Conservation (phyloP, 176 grass and related monocot genomes). For the Neostapfia colusana region DNA sequence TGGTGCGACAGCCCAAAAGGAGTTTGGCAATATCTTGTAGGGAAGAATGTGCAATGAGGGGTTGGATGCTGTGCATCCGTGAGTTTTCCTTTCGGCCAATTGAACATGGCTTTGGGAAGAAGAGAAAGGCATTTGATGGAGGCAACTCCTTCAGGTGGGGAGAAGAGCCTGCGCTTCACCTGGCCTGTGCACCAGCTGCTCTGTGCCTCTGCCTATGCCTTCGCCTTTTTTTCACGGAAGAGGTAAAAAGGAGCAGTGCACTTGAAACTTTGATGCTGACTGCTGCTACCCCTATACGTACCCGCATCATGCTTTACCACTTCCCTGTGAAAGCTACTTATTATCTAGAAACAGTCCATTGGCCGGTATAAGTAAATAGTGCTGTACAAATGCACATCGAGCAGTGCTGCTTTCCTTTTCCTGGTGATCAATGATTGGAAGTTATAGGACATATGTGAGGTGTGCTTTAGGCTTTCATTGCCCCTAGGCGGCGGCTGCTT, state of each 20-base stretch:
- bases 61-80: constrained; percentile 37
- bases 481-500: constrained; percentile 20
- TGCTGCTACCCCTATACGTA: constrained; percentile 41
- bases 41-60: neutral
- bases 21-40: constrained; percentile 31
- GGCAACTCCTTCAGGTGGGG: constrained; percentile 39
- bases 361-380: constrained; percentile 29
- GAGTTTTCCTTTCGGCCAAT: constrained; percentile 36
- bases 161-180: constrained; percentile 56
- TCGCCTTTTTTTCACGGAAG: constrained; percentile 55
- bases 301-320: constrained; percentile 37
- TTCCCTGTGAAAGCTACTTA: constrained; percentile 23
- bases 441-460: constrained; percentile 51
- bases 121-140: constrained; percentile 56
- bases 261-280: constrained; percentile 63
- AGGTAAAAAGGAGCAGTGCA: constrained; percentile 58
- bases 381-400: constrained; percentile 38
- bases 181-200: constrained; percentile 48
- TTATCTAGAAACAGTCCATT: constrained; percentile 38
- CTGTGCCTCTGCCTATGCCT: constrained; percentile 41
- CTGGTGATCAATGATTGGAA: constrained; percentile 72
- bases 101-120: constrained; percentile 45
- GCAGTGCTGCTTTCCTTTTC: neutral
- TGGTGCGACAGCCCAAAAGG: constrained; percentile 9
- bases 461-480: constrained; percentile 37